Conservation (phyloP, 148 eudicot species). For the Arbutus unedo region DNA sequence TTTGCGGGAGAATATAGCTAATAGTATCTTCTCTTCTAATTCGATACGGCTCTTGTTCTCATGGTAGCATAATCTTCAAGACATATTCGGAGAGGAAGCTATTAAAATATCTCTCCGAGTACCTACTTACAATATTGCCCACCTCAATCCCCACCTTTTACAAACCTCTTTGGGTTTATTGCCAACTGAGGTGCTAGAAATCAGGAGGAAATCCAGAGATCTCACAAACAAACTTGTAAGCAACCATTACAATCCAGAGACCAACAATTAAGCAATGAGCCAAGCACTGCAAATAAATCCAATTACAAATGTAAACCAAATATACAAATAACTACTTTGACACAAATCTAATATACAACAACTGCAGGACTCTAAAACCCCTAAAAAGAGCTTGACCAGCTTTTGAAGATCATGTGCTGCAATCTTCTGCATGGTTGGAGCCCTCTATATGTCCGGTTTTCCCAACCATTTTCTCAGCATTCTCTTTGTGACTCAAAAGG, state of each 20-base stretch:
- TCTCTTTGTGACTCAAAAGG: conserved; percentile 34
- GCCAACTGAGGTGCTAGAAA: conserved; percentile 10
- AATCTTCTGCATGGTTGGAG: conserved; percentile 31
- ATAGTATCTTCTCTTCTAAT: too few species aligned
- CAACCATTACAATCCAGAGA: conserved; percentile 23
- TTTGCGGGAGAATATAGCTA: too few species aligned
- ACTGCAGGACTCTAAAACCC: conserved; percentile 24
- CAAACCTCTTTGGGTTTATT: neutral
- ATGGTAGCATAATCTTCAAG: neutral
- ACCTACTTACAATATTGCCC: conserved; percentile 30
- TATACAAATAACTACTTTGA: conserved; percentile 79
- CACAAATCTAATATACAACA: conserved; percentile 51
- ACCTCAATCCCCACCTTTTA: conserved; percentile 20
- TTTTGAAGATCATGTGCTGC: conserved; percentile 33
- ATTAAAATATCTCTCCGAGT: neutral
- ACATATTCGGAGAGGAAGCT: neutral
- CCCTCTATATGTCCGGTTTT: conserved; percentile 37
- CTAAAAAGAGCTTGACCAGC: neutral
- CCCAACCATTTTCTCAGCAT: conserved; percentile 32
- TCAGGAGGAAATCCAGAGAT: conserved; percentile 11
- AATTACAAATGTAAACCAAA: conserved; percentile 19
- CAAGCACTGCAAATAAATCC: conserved; percentile 3
- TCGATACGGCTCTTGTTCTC: neutral
- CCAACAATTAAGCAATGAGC: conserved; percentile 4
- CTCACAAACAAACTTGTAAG: conserved; percentile 47